Conservation (phyloP, 2,329 filamentous ascomycete species). For the Colletotrichum coccodes region DNA sequence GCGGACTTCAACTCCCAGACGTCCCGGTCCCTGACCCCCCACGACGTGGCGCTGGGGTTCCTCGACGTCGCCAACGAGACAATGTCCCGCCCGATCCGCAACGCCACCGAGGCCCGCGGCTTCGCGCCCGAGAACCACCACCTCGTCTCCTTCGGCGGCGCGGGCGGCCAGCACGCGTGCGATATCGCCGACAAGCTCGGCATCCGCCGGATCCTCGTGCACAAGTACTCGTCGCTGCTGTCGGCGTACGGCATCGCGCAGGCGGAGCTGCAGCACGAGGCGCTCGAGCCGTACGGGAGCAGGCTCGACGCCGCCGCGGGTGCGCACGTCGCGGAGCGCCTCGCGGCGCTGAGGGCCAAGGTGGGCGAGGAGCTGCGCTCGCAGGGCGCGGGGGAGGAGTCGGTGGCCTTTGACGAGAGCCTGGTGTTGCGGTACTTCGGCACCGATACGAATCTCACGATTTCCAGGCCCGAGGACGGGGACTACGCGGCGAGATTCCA, state of each 20-base stretch:
- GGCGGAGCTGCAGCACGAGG: slow-evolving; percentile 50
- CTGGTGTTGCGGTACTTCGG: slow-evolving; percentile 48
- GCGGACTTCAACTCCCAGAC: slow-evolving; percentile 50
- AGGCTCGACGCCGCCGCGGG: slow-evolving; percentile 27
- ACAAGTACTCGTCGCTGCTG: slow-evolving; percentile 50
- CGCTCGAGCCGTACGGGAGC: slow-evolving; percentile 44
- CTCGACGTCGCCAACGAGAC: slow-evolving; percentile 81
- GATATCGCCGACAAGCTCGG: slow-evolving; percentile 52
- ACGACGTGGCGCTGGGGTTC: slow-evolving; percentile 72
- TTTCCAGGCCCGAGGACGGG: slow-evolving; percentile 38
- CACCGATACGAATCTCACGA: slow-evolving; percentile 47
- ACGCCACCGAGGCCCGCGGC: slow-evolving; percentile 72
- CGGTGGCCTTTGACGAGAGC: slow-evolving; percentile 49
- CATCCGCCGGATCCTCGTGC: slow-evolving; percentile 53
- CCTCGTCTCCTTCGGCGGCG: slow-evolving; percentile 69
- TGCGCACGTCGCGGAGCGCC: slow-evolving; percentile 34
- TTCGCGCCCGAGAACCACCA: slow-evolving; percentile 44
- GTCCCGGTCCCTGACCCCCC: slow-evolving; percentile 40
- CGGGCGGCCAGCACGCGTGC: slow-evolving; percentile 71
- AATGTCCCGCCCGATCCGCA: slow-evolving; percentile 81
- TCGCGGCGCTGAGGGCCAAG: slow-evolving; percentile 39
- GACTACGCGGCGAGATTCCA: slow-evolving; percentile 37
- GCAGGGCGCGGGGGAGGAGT: slow-evolving; percentile 51
- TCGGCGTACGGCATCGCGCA: slow-evolving; percentile 57
- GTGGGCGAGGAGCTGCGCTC: slow-evolving; percentile 48